Conservation (phyloP, 257 asterid species). For the Solanum medicagineum region DNA sequence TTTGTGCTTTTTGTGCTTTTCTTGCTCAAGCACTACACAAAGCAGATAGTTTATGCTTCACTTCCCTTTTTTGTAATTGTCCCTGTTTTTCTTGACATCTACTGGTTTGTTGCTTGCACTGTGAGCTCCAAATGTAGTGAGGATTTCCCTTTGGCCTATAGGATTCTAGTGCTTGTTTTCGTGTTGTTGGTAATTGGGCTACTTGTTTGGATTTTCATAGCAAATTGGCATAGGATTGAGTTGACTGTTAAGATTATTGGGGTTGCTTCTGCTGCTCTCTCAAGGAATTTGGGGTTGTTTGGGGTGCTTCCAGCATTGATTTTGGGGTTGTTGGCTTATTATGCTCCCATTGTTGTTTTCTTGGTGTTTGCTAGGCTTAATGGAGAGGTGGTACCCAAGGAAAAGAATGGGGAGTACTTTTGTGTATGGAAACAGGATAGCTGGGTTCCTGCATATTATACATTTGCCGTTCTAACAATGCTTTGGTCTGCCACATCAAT, state of each 20-base stretch:
- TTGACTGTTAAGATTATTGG: constrained; percentile 72
- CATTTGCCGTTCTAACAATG: constrained; percentile 82
- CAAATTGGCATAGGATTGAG: constrained; percentile 86
- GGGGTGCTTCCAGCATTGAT: constrained; percentile 66
- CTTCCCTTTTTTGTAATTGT: constrained; percentile 79
- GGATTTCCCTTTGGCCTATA: constrained; percentile 61
- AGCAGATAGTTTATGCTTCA: constrained; percentile 73
- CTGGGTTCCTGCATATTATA: constrained; percentile 92
- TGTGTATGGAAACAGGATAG: constrained; percentile 88
- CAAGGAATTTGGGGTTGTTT: constrained; percentile 58
- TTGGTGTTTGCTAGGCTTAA: constrained; percentile 63
- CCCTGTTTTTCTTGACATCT: constrained; percentile 59
- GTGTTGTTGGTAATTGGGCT: constrained; percentile 69
- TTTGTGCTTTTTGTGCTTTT: constrained; percentile 45
- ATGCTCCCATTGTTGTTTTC: constrained; percentile 68
- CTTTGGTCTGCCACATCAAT: constrained; percentile 82
- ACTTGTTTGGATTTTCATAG: constrained; percentile 74
- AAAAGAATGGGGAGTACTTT: constrained; percentile 38
- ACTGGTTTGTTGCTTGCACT: constrained; percentile 92
- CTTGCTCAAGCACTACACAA: constrained; percentile 69
- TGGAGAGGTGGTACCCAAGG: constrained; percentile 64
- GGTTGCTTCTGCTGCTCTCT: constrained; percentile 66
- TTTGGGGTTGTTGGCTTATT: constrained; percentile 47
- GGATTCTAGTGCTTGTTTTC: constrained; percentile 56
- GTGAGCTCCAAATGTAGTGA: constrained; percentile 61